phyloP scores from a whole-genome alignment of 768 basidiomycete genomes.

The Lenzites betulinus region DNA sequence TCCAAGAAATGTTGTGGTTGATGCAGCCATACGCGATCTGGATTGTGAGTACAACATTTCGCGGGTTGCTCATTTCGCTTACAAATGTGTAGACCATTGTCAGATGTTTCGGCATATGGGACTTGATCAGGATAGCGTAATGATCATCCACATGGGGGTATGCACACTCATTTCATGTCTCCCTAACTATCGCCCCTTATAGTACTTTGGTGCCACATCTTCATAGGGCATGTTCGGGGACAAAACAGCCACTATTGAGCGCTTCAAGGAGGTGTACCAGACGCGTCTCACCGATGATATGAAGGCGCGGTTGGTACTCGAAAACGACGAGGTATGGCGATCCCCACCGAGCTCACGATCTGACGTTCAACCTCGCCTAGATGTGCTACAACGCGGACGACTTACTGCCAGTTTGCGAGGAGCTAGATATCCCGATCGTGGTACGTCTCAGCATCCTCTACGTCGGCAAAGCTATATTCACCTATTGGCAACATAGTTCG shows the following conservation, averaged over 20 bases:
- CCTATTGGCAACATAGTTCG: slow-evolving; percentile 36
- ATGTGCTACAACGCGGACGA: slow-evolving; percentile 92
- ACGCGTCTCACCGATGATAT: slow-evolving; percentile 61
- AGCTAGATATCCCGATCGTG: slow-evolving; percentile 59
- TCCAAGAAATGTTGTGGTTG: slow-evolving; percentile 72
- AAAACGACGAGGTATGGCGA: slow-evolving; percentile 82
- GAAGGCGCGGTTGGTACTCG: slow-evolving; percentile 77
- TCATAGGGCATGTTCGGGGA: slow-evolving; percentile 76
- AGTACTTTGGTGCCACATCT: neutral
- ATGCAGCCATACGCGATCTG: slow-evolving; percentile 77
- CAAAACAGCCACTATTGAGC: slow-evolving; percentile 65
- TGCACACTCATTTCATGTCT: slow-evolving; percentile 25
- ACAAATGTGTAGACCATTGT: slow-evolving; percentile 56
- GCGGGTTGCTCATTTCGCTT: neutral
- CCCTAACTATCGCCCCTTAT: neutral
- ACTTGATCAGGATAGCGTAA: slow-evolving; percentile 79
- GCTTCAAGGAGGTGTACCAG: slow-evolving; percentile 72
- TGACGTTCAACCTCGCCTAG: slow-evolving; percentile 27
- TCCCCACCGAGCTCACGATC: neutral
- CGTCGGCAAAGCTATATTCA: slow-evolving; percentile 47
- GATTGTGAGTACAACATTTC: slow-evolving; percentile 41
- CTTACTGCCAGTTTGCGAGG: slow-evolving; percentile 82
- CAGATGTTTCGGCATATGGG: slow-evolving; percentile 89
- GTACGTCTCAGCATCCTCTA: slow-evolving; percentile 40
- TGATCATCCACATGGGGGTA: slow-evolving; percentile 85